Evolutionary conservation across 2,329 filamentous ascomycete genomes (phyloP).

Genomic region (Apiospora arundinis): DNA sequence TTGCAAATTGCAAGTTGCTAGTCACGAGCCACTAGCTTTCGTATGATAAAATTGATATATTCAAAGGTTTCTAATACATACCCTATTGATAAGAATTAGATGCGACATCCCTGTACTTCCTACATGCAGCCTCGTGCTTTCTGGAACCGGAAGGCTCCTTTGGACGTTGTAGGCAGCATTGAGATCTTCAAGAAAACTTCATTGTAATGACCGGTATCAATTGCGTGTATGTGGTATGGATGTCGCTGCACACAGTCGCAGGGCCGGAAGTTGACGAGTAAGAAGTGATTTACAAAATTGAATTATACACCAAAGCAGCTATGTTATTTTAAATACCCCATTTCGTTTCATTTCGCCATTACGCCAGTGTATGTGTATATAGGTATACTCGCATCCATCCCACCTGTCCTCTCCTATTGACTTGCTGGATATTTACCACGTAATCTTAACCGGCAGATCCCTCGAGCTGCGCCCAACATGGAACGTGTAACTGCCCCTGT

Average conservation of each 20-base stretch:
- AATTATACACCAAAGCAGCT: constrained; percentile 5
- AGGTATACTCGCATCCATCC: background rate
- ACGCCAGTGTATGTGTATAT: background rate
- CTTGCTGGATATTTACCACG: background rate
- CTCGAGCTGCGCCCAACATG: constrained; percentile 45
- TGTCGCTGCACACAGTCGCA: background rate
- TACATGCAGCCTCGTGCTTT: too few species aligned
- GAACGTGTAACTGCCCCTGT: constrained; percentile 49
- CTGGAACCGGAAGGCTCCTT: too few species aligned
- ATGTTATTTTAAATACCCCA: background rate
- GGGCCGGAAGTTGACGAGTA: background rate
- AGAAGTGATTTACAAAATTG: background rate
- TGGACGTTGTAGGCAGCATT: too few species aligned
- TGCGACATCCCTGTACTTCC: too few species aligned
- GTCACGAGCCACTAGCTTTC: too few species aligned
- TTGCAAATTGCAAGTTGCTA: too few species aligned
- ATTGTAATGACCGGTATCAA: too few species aligned
- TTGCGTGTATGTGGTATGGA: too few species aligned
- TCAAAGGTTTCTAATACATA: too few species aligned
- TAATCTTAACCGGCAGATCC: constrained; percentile 28
- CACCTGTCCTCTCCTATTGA: background rate
- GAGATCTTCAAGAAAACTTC: too few species aligned
- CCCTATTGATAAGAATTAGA: too few species aligned
- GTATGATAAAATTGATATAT: too few species aligned
- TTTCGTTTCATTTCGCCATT: background rate